Base-by-base conservation (phyloP, 2,329 filamentous ascomycete species). In the Botrytis pseudocinerea region DNA sequence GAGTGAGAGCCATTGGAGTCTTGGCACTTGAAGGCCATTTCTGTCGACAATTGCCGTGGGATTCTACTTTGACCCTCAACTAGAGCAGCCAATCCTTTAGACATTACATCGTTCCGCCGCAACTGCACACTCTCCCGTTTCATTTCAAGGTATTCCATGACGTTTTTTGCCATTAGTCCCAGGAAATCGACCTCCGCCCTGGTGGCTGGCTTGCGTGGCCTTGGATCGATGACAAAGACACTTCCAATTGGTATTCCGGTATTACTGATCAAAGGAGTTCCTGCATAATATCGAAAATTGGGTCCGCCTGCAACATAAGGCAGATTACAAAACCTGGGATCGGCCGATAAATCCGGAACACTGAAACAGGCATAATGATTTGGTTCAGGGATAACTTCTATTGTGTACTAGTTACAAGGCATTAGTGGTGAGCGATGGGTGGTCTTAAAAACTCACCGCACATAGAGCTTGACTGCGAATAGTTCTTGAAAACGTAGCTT, bases 81-180 rank as follows among this genome's bases (percentile, higher is more conserved):
- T 68, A 87, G 88, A 14, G 82, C 82, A 9, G 84, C 86, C 28
- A 89, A 78, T 0, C 87, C 86, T n/a, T 84, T 82, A 62, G 84
- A 85, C 80, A 85, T 89, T 75, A 83, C 84, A 72, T 83, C 87
- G 59, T 82, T 87, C 76, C 83, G 84, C 76, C 82, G 85, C 74
- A 84, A 85, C 76, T 85, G 87, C 73, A 84, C 87, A 70, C 79
- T 84, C 75, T 82, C 85, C 76, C 84, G 84, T 68, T 82, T 86
- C 84, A 84, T 87, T 80, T 89, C 88, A 25, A 92, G 79, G 73
- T 91, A 88, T 40, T 88, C 84, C 81, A 89, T 88, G 8, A 88
- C 83, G 6, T 87, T 85, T 40, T 82, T 82, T 1, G 86, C 82
- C 79, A 90, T 83, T 44, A 87, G 86, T 66, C 87, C 85, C 78